A percentile compares a stretch with the other conserved stretches of the same genome.
Conservation (phyloP, 2,329 filamentous ascomycete species). For the Zymoseptoria crescenta region DNA sequence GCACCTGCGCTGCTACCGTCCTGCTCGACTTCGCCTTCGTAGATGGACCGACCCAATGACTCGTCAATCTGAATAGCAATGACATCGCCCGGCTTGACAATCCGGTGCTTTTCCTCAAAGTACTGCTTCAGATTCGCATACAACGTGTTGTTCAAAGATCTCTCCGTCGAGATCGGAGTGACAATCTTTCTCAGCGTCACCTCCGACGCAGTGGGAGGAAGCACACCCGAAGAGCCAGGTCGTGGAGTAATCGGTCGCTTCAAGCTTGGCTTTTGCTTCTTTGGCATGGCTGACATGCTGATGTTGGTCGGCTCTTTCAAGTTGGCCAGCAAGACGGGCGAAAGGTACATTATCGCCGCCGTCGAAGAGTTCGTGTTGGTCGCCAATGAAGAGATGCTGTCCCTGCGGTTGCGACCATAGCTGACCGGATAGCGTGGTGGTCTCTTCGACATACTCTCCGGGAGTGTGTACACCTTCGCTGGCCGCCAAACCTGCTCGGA, state of each 20-base stretch:
- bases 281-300: constrained; percentile 59
- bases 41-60: constrained; percentile 70
- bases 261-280: constrained; percentile 33
- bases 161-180: constrained; percentile 80
- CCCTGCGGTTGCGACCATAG: constrained; percentile 40
- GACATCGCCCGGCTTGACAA: constrained; percentile 80
- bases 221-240: constrained; percentile 33
- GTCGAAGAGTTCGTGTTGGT: constrained; percentile 36
- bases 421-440: constrained; percentile 48
- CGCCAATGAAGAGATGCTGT: constrained; percentile 47
- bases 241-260: constrained; percentile 28
- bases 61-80: constrained; percentile 86
- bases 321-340: constrained; percentile 81
- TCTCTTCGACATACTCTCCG: constrained; percentile 58
- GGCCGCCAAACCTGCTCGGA: constrained; percentile 69
- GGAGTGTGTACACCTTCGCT: constrained; percentile 80
- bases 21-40: constrained; percentile 61
- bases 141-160: constrained; percentile 74
- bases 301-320: constrained; percentile 71
- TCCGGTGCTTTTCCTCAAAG: constrained; percentile 72
- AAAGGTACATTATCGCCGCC: constrained; percentile 64
- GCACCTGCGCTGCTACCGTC: constrained; percentile 53
- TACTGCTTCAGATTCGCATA: constrained; percentile 81
- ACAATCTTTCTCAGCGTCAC: constrained; percentile 83
- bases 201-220: constrained; percentile 60